Percentiles rank a stretch among this genome's conserved stretches.
Evolutionary conservation across 1,139 yeast genomes (phyloP).

Genomic region (Candida glucosophila): DNA sequence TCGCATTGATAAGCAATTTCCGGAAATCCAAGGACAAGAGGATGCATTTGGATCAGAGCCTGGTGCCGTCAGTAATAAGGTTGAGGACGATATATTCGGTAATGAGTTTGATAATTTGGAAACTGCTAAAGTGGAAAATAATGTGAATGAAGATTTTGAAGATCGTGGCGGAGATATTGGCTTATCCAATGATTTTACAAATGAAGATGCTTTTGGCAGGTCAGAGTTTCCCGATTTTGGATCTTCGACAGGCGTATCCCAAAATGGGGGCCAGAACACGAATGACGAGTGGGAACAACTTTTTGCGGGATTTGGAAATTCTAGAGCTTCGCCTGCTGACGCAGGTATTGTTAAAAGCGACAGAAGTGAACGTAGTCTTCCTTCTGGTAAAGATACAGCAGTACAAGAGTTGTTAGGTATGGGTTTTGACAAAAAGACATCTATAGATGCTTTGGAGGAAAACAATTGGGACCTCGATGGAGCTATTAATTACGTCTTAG

Average conservation of each 20-base stretch:
- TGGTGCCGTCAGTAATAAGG: slow-evolving; percentile 8
- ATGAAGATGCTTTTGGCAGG: slow-evolving; percentile 6
- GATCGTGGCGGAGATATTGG: slow-evolving; percentile 15
- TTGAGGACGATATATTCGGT: slow-evolving; percentile 15
- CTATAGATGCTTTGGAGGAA: slow-evolving; percentile 57
- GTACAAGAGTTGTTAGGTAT: slow-evolving; percentile 76
- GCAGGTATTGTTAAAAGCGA: background rate
- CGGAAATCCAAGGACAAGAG: slow-evolving; percentile 6
- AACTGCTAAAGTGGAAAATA: slow-evolving; percentile 37
- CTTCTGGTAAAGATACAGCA: slow-evolving; percentile 5
- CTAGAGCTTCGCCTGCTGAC: slow-evolving; percentile 1
- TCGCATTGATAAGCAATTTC: too few relatives aligned
- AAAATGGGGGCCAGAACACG: slow-evolving; percentile 2
- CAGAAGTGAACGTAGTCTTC: background rate
- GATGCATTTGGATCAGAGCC: slow-evolving; percentile 26
- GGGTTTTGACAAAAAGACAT: slow-evolving; percentile 73
- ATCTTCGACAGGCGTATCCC: slow-evolving; percentile 1
- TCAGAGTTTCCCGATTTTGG: slow-evolving; percentile 21
- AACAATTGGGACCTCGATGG: slow-evolving; percentile 72
- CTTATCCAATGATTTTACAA: slow-evolving; percentile 31
- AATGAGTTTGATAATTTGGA: slow-evolving; percentile 30
- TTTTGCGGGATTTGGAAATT: slow-evolving; percentile 80
- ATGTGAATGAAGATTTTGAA: slow-evolving; percentile 15
- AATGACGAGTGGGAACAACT: slow-evolving; percentile 92
- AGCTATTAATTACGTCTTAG: slow-evolving; percentile 78